Evolutionary conservation across 768 basidiomycete species (phyloP).

Genomic region (Mrakia frigida): DNA sequence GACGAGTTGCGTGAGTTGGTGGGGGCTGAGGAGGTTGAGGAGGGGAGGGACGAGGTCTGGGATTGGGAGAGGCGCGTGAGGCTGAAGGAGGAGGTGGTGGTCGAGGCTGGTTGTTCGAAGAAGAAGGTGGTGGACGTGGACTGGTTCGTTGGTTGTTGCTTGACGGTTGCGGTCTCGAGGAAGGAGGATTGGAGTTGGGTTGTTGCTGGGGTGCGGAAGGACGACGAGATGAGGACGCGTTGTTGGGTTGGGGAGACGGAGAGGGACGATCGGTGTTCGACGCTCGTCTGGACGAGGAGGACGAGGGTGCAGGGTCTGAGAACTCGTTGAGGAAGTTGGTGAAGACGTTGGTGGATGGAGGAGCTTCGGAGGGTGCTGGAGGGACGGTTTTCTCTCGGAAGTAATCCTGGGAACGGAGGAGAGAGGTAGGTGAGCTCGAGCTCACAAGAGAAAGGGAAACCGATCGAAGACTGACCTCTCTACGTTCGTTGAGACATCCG

Average conservation of each 20-base stretch:
- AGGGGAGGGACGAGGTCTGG: conserved; percentile 63
- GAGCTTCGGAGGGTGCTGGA: neutral
- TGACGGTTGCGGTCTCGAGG: conserved; percentile 13
- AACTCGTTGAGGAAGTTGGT: conserved; percentile 6
- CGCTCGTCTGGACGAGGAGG: neutral
- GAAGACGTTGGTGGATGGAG: conserved; percentile 10
- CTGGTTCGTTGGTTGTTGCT: too few relatives aligned
- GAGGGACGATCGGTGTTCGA: neutral
- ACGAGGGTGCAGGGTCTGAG: neutral
- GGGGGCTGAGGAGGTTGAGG: conserved; percentile 61
- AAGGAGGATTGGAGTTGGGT: conserved; percentile 17
- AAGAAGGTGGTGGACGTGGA: conserved; percentile 32
- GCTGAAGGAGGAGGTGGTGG: conserved; percentile 51
- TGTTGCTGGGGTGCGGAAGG: conserved; percentile 42
- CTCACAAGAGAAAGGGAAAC: neutral
- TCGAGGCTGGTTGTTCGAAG: conserved; percentile 38
- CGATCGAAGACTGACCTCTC: conserved; percentile 5
- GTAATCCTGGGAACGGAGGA: neutral
- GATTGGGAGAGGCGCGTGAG: conserved; percentile 64
- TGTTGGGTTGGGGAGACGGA: neutral
- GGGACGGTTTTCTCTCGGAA: conserved; percentile 20
- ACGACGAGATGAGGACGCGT: conserved; percentile 40
- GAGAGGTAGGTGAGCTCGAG: neutral
- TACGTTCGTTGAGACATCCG: conserved; percentile 2
- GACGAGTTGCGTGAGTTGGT: conserved; percentile 53